These are phyloP conservation scores for Symbiodinium pilosum DNA, from an alignment of 73 alveolate species.

Conservation along the genomic window DNA sequence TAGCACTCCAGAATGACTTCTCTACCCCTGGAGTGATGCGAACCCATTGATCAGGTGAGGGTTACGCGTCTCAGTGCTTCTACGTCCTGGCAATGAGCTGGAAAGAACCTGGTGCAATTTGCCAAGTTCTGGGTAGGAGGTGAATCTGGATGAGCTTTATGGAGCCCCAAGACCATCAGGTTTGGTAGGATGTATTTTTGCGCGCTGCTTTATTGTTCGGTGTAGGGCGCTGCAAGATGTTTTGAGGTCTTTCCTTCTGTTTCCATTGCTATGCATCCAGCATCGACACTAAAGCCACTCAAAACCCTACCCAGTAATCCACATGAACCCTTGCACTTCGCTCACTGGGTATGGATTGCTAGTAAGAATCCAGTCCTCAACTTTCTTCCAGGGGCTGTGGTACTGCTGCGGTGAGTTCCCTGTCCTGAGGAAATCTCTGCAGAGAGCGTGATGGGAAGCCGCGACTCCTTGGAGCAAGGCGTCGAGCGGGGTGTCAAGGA, in stretches of 20 bases:
- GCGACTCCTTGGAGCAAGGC: not conserved
- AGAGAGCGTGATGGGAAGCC: not conserved
- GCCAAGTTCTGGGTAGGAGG: not conserved
- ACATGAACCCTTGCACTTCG: too few relatives aligned
- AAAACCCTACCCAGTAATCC: not conserved
- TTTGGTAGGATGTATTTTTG: too few relatives aligned
- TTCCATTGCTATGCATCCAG: not conserved
- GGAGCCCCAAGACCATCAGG: not conserved
- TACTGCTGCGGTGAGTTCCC: not conserved
- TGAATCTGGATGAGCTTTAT: not conserved
- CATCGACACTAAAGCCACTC: not conserved
- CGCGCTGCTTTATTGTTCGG: too few relatives aligned
- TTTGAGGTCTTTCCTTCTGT: too few relatives aligned
- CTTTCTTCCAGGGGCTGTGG: not conserved
- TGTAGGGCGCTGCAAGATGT: too few relatives aligned
- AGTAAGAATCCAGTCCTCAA: too few relatives aligned
- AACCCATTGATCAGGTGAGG: too few relatives aligned
- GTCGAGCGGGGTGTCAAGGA: not conserved
- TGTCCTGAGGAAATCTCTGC: not conserved
- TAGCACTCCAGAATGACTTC: too few relatives aligned
- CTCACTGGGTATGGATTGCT: too few relatives aligned
- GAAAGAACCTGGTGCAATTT: not conserved
- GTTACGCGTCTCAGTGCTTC: constrained; percentile 60
- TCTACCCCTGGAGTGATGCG: too few relatives aligned
- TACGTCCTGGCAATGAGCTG: constrained; percentile 52